Conservation (phyloP, 176 grass and related monocot genomes). For the Oryza nivara region DNA sequence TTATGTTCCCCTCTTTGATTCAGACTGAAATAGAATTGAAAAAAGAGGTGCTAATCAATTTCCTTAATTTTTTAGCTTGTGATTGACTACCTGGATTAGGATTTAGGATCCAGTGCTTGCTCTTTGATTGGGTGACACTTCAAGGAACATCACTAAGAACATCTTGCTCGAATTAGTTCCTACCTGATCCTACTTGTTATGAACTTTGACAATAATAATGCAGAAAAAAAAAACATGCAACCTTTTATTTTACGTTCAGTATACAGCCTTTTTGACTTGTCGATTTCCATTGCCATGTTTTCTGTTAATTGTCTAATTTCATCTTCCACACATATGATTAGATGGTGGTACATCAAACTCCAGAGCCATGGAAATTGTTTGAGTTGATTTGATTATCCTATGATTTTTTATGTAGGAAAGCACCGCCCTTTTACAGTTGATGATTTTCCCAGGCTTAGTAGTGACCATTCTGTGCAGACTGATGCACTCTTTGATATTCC, state of each 20-base stretch:
- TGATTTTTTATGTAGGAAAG: constrained; percentile 13
- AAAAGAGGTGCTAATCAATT: background rate
- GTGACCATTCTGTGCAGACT: constrained; percentile 29
- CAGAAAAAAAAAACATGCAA: background rate
- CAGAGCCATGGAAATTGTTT: background rate
- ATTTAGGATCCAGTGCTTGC: background rate
- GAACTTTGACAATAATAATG: background rate
- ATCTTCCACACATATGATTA: background rate
- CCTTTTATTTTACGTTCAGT: background rate
- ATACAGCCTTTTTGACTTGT: no score
- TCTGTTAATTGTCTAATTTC: background rate
- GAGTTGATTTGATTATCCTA: constrained; percentile 6
- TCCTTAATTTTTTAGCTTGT: background rate
- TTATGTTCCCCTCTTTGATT: background rate
- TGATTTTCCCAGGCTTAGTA: constrained; percentile 35
- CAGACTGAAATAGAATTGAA: background rate
- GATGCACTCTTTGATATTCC: background rate
- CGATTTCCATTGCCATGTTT: background rate
- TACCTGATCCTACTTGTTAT: background rate
- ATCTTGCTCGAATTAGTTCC: background rate
- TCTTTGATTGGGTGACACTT: background rate
- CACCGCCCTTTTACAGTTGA: constrained; percentile 13
- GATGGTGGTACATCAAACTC: background rate
- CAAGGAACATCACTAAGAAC: background rate
- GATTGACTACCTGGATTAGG: background rate